Evolutionary conservation across 1,139 yeast genomes (phyloP).

Genomic region (Candida tunisiensis): DNA sequence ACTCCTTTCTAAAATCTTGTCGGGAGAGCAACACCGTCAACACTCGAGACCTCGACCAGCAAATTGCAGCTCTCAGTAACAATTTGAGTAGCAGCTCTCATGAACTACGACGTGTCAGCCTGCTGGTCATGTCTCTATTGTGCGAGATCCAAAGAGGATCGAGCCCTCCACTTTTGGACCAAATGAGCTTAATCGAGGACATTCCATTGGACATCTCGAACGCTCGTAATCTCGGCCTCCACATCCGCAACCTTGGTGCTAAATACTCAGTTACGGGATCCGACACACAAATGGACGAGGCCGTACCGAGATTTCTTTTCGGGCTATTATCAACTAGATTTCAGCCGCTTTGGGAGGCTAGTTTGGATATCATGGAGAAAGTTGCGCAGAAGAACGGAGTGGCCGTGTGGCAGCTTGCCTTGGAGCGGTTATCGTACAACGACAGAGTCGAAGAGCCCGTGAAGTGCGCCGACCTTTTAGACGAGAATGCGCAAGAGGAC

Average conservation of each 20-base stretch:
- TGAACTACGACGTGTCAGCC: conserved; percentile 28
- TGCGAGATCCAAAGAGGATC: conserved; percentile 15
- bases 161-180: conserved; percentile 17
- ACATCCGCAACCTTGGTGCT: conserved; percentile 45
- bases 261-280: conserved; percentile 27
- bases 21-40: no score
- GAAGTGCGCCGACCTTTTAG: no score
- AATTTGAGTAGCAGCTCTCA: conserved; percentile 32
- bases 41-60: no score
- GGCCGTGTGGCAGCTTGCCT: conserved; percentile 40
- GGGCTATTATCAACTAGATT: conserved; percentile 65
- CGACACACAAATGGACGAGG: conserved; percentile 21
- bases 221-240: conserved; percentile 57
- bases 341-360: conserved; percentile 76
- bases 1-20: no score
- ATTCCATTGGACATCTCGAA: conserved; percentile 53
- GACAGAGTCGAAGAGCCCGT: no score
- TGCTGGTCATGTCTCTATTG: conserved; percentile 24
- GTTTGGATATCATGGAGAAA: conserved; percentile 39
- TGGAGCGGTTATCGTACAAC: conserved; percentile 18
- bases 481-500: no score
- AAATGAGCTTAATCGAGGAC: conserved; percentile 45
- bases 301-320: conserved; percentile 42
- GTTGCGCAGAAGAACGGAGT: conserved; percentile 28
- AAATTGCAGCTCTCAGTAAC: no score